Evolutionary conservation across 352 stramenopile species (phyloP).

Genomic region (Pythium pyrilobum): DNA sequence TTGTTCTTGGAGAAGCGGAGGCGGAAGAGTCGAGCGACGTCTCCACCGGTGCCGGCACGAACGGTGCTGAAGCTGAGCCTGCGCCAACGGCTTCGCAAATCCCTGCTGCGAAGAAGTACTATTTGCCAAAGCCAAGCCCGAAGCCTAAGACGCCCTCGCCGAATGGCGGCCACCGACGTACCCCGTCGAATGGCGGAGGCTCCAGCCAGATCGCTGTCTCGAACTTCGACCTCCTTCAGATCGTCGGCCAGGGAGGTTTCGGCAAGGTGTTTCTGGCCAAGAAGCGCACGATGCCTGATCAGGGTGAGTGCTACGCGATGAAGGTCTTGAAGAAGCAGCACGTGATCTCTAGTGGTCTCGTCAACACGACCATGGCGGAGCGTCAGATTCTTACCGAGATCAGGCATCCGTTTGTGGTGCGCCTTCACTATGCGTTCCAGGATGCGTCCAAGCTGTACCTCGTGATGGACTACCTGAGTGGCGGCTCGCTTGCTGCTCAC

Average conservation of each 20-base stretch:
- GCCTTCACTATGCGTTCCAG: constrained; percentile 94
- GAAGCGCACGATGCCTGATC: constrained; percentile 87
- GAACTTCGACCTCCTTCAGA: constrained; percentile 95
- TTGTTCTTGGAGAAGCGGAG: constrained; percentile 83
- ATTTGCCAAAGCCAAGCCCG: constrained; percentile 65
- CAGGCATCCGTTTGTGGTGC: constrained; percentile 91
- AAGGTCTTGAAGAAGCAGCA: constrained; percentile 96
- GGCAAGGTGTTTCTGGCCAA: constrained; percentile 98
- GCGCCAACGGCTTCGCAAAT: constrained; percentile 17
- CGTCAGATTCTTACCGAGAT: constrained; percentile 91
- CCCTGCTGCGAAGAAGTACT: constrained; percentile 70
- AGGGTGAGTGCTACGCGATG: constrained; percentile 97
- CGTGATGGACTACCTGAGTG: constrained; percentile 92
- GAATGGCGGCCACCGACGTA: constrained; percentile 8
- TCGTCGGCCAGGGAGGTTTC: constrained; percentile 96
- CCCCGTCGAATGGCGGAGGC: constrained; percentile 17
- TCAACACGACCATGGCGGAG: constrained; percentile 93
- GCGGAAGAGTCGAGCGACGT: constrained; percentile 64
- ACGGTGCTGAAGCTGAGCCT: background rate
- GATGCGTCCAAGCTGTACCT: constrained; percentile 91
- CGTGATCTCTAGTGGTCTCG: constrained; percentile 86
- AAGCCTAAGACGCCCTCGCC: constrained; percentile 30
- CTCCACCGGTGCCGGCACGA: constrained; percentile 32
- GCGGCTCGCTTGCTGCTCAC: constrained; percentile 87
- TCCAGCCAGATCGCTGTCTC: constrained; percentile 67